A percentile compares a stretch with the other conserved stretches of the same genome.
Evolutionary conservation across 768 basidiomycete genomes (phyloP).

Genomic region (Mycena rebaudengoi): DNA sequence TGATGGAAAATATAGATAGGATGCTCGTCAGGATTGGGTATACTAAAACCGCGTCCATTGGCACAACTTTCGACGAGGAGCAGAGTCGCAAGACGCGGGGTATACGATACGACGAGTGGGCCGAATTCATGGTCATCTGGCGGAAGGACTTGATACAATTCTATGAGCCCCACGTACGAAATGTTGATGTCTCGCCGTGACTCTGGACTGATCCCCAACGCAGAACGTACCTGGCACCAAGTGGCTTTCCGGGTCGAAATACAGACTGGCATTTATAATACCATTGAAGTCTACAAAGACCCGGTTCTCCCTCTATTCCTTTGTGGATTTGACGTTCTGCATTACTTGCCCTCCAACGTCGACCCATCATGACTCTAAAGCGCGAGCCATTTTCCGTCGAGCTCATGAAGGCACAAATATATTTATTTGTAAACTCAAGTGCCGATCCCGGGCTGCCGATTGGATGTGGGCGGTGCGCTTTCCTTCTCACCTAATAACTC

Average conservation of each 20-base stretch:
- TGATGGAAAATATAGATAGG: slow-evolving; percentile 65
- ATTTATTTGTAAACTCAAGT: slow-evolving; percentile 86
- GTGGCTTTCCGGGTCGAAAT: slow-evolving; percentile 74
- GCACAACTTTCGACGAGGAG: slow-evolving; percentile 68
- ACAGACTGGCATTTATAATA: slow-evolving; percentile 74
- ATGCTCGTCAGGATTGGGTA: slow-evolving; percentile 87
- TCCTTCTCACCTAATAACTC: not conserved
- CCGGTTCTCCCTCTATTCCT: slow-evolving; percentile 85
- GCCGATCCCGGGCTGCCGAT: slow-evolving; percentile 80
- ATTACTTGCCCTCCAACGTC: slow-evolving; percentile 70
- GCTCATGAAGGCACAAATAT: slow-evolving; percentile 78
- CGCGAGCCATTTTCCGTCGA: slow-evolving; percentile 58
- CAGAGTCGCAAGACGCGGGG: slow-evolving; percentile 70
- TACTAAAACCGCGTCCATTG: slow-evolving; percentile 60
- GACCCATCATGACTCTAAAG: slow-evolving; percentile 47
- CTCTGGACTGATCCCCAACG: slow-evolving; percentile 16
- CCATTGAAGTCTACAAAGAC: slow-evolving; percentile 73
- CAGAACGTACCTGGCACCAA: slow-evolving; percentile 75
- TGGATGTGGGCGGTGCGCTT: slow-evolving; percentile 86
- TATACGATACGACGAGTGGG: slow-evolving; percentile 71
- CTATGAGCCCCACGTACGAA: slow-evolving; percentile 83
- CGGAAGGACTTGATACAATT: slow-evolving; percentile 80
- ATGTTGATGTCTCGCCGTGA: not conserved
- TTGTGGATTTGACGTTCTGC: slow-evolving; percentile 86
- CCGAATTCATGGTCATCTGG: slow-evolving; percentile 90